Conservation (phyloP, 306 rosid species). For the Acmispon strigosus region DNA sequence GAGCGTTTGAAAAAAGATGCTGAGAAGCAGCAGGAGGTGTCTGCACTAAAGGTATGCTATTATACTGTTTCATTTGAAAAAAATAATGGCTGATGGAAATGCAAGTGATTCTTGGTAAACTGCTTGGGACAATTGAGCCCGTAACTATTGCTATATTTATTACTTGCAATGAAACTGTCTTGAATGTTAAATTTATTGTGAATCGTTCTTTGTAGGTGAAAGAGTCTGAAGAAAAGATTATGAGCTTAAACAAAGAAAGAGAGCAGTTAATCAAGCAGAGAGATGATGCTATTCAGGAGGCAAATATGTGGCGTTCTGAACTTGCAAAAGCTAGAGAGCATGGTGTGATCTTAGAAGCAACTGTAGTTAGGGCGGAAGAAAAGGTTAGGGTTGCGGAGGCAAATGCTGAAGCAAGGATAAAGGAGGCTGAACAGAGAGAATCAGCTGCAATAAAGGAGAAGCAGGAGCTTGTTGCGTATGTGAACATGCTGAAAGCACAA, state of each 20-base stretch:
- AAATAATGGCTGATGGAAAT: not conserved
- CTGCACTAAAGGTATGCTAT: slow-evolving; percentile 50
- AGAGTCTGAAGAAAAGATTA: slow-evolving; percentile 55
- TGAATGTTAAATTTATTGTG: slow-evolving; percentile 11
- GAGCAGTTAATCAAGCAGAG: slow-evolving; percentile 71
- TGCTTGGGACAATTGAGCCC: not conserved
- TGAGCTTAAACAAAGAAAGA: slow-evolving; percentile 59
- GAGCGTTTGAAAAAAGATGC: slow-evolving; percentile 62
- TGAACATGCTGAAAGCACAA: slow-evolving; percentile 76
- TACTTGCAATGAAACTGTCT: not conserved
- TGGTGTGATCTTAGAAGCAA: slow-evolving; percentile 80
- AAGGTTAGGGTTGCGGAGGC: slow-evolving; percentile 82
- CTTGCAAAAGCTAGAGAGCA: slow-evolving; percentile 95
- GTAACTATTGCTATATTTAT: not conserved
- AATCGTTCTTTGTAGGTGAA: slow-evolving; percentile 43
- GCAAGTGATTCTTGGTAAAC: not conserved
- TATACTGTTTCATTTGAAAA: not conserved
- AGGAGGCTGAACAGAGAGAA: slow-evolving; percentile 74
- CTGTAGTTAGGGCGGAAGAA: slow-evolving; percentile 86
- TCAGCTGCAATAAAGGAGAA: slow-evolving; percentile 62
- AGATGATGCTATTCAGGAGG: slow-evolving; percentile 79
- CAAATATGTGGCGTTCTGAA: slow-evolving; percentile 93
- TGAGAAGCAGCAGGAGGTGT: slow-evolving; percentile 52
- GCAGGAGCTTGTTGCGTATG: slow-evolving; percentile 78
- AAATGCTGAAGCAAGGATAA: slow-evolving; percentile 69